A percentile compares a stretch with the other conserved stretches of the same genome.
Conservation (phyloP, 768 basidiomycete species). For the Coprinellus aureogranulatus region DNA sequence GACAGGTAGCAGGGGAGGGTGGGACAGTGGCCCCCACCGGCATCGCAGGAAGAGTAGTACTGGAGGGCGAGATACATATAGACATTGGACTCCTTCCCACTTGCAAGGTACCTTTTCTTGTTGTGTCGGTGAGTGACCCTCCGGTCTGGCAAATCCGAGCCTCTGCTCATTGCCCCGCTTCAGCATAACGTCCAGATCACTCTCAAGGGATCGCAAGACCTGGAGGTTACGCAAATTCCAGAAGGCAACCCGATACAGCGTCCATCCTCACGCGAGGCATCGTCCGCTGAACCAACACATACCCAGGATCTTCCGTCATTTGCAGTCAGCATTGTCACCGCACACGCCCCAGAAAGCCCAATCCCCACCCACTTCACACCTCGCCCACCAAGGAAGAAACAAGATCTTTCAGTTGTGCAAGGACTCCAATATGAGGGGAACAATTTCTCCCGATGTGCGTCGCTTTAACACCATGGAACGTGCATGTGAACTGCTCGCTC, state of each 20-base stretch:
- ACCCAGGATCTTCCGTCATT: background rate
- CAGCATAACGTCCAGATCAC: background rate
- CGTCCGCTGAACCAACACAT: background rate
- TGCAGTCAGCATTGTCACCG: background rate
- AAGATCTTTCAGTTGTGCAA: background rate
- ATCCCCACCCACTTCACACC: background rate
- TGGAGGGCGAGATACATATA: slow-evolving; percentile 9
- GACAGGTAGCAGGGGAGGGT: background rate
- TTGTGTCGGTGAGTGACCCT: background rate
- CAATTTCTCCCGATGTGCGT: background rate
- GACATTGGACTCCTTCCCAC: slow-evolving; percentile 2
- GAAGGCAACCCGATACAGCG: background rate
- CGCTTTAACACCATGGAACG: slow-evolving; percentile 37
- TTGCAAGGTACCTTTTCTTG: background rate
- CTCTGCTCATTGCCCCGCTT: background rate
- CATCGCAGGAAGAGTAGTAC: background rate
- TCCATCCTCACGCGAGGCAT: background rate
- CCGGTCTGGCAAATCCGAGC: background rate
- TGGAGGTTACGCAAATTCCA: background rate
- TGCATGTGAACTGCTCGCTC: too few relatives aligned
- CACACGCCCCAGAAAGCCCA: background rate
- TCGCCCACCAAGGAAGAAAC: background rate
- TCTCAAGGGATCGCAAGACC: background rate
- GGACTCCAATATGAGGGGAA: background rate
- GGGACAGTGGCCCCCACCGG: background rate